Conservation (phyloP, 176 grass and related monocot genomes). For the Oropetium thomaeum region DNA sequence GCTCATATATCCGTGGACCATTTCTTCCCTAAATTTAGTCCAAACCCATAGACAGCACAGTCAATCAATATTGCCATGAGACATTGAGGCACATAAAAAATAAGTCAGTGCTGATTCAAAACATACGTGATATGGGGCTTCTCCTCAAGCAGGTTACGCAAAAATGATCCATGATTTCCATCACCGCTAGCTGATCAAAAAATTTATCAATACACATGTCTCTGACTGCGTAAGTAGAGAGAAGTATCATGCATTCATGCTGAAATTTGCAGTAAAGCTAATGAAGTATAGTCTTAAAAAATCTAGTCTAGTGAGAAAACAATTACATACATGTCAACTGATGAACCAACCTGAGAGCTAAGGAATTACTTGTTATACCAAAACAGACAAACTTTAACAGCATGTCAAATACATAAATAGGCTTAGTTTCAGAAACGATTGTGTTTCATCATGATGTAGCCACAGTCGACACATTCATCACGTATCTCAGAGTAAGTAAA, state of each 20-base stretch:
- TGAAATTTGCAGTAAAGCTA: not conserved
- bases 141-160: slow-evolving; percentile 45
- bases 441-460: not conserved
- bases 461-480: not conserved
- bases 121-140: slow-evolving; percentile 60
- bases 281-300: not conserved
- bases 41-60: not conserved
- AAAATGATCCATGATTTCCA: slow-evolving; percentile 14
- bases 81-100: not conserved
- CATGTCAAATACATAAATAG: not conserved
- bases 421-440: not conserved
- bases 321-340: not conserved
- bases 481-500: not conserved
- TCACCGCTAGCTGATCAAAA: not conserved
- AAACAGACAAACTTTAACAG: not conserved
- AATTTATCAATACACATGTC: not conserved
- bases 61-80: not conserved
- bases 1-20: slow-evolving; percentile 65
- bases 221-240: not conserved
- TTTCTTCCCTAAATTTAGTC: slow-evolving; percentile 59
- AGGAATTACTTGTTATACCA: not conserved
- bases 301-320: not conserved
- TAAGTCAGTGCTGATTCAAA: not conserved
- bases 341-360: not conserved
- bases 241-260: not conserved